Evolutionary conservation across 2,329 filamentous ascomycete species (phyloP), one percentile per base, ranked within the genome.

Genomic region (Apiospora koreana): DNA sequence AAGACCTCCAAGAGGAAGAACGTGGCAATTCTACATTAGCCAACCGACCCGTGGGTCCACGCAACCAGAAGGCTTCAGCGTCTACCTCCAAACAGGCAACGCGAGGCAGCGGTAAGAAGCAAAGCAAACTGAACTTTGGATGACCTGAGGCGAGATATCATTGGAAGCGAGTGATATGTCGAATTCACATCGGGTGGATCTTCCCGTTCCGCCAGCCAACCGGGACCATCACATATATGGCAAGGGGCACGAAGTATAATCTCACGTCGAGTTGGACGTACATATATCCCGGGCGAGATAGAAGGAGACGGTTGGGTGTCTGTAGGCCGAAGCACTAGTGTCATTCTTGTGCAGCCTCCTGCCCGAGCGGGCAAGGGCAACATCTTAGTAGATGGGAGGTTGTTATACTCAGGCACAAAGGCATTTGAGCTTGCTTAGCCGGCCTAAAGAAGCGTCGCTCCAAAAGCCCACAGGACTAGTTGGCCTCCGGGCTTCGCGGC

Each of bases 1-100:
- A 93, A 81, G 93, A 95, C 75, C 86, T 99, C 41, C 91, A 95
- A 73, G 87, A 90, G 2, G 81, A 86, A 70, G 86, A 92, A 82
- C 86, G 86, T 85, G 85, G 81, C 80, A 83, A 74, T 71, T 76
- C 80, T 71, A 76, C 80, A 83, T 84, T 86, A 79, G 85, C 78
- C 74, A 81, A 80, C 69, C 79, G 78, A 71, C 71, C 73, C 73
- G 75, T 72, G 70, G 78, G 74, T 75, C 76, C 77, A 75, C 79
- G 79, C 76, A 72, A 78, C 76, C 76, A 81, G 71, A 78, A 74
- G 69, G 74, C 72, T 69, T 77, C 79, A 78, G 76, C 80, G 77
- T 76, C 82, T 58, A 77, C 76, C 68, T 75, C 81, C 45, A 86
- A 81, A 76, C 83, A 84, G 70, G 65, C 76, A 58, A 70, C 77